Percentiles rank a stretch among this genome's conserved stretches.
Conservation (phyloP, 306 rosid species). For the Medicago truncatula region MtrunA17r5.0-ANR NC_053042.1:6122501-6123000, state of each 20-base stretch:
- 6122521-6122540: conserved; percentile 88
- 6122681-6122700: conserved; percentile 45
- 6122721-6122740: conserved; percentile 79
- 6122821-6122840: conserved; percentile 1
- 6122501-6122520: conserved; percentile 93
- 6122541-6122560: conserved; percentile 75
- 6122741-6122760: conserved; percentile 79
- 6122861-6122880: too few species aligned
- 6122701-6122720: conserved; percentile 78
- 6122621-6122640: conserved; percentile 15
- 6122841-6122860: conserved; percentile 19
- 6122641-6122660: conserved; percentile 11
- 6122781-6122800: conserved; percentile 75
- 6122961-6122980: too few species aligned
- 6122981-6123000: too few species aligned
- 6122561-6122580: conserved; percentile 74
- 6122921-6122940: too few species aligned
- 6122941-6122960: too few species aligned
- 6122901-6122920: too few species aligned
- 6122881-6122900: too few species aligned
- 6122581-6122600: conserved; percentile 83
- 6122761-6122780: conserved; percentile 72
- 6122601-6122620: conserved; percentile 39
- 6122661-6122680: conserved; percentile 1
- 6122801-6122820: conserved; percentile 35